These are phyloP conservation scores for Penicillium sp. DNA, from an alignment of 2,329 filamentous ascomycete species.

Conservation along the genomic window DNA sequence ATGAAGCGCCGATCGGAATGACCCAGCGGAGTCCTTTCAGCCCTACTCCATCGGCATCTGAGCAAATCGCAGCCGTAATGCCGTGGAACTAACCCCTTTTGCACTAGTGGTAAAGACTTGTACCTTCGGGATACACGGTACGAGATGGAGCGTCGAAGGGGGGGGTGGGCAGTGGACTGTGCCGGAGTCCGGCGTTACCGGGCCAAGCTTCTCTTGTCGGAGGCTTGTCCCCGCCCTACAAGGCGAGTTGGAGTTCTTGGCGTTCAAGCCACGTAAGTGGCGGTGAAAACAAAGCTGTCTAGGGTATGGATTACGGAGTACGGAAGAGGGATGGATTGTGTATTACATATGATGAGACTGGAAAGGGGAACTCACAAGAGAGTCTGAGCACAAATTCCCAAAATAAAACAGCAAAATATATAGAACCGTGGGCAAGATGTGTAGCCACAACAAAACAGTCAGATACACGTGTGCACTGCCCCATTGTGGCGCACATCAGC, in stretches of 20 bases:
- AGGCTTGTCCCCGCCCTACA: slow-evolving; percentile 33
- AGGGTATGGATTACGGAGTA: too few species aligned
- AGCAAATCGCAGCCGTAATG: slow-evolving; percentile 14
- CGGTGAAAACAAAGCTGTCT: slow-evolving; percentile 12
- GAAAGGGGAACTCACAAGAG: too few species aligned
- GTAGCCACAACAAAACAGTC: background rate
- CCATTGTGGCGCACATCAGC: background rate
- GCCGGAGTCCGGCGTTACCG: background rate
- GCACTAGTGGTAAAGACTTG: slow-evolving; percentile 3
- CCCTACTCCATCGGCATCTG: slow-evolving; percentile 19
- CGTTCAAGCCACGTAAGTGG: slow-evolving; percentile 17
- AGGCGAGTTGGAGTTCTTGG: slow-evolving; percentile 19
- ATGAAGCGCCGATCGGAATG: slow-evolving; percentile 20
- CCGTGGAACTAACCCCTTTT: background rate
- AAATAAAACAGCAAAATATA: too few species aligned
- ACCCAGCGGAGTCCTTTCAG: slow-evolving; percentile 18
- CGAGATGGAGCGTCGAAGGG: background rate
- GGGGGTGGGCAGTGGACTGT: background rate
- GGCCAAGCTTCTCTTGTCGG: slow-evolving; percentile 31
- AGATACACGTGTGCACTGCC: background rate
- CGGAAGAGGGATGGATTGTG: too few species aligned
- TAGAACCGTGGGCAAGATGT: too few species aligned
- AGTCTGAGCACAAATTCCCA: too few species aligned
- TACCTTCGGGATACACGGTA: slow-evolving; percentile 10
- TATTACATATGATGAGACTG: too few species aligned